Base-by-base conservation (phyloP, 352 stramenopile genomes). In the Phytophthora melonis region DNA sequence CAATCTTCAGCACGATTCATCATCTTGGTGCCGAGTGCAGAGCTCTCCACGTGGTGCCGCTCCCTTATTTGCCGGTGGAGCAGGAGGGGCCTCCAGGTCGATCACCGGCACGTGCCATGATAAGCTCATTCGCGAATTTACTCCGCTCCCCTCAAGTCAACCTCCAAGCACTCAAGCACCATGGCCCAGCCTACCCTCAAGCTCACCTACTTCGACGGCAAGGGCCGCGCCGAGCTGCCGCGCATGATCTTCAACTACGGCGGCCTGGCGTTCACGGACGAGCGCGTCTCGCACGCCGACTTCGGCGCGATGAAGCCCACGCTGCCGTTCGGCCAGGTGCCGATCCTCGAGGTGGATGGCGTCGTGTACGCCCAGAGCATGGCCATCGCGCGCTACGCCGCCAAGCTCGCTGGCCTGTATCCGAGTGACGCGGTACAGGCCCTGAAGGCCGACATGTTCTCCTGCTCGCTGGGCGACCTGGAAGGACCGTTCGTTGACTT, bases 121-220 rank as follows among this genome's bases (percentile, higher is more conserved):
- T 3, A 0, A 47, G 16, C 52, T 70, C 72, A 79, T 60, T 79
- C 41, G 8, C 27, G 18, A 69, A 75, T 73, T 75, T 49, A 4
- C 57, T 68, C 54, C 32, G 16, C 32, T n/a, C 19, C 27, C 11
- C 54, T 41, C 30, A 62, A 49, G 30, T 11, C 11, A 18, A 21
- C 23, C 19, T 30, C 34, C 32, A 56, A 55, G 19, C 2, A 10
- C 49, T 9, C 34, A 11, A 60, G 25, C 54, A 70, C 66, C 14
- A 81, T 74, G 68, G 50, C 41, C 41, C 68, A 76, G 49, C 63
- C 63, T 10, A 54, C 76, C 30, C 34, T 92, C 58, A 88, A 87
- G 71, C 66, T 94, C 25, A 87, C 73, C 19, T 95, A 93, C 80
- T 93, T 94, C 55, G 65, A 89, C 56, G 23, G 67, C 47, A 56